Conservation (phyloP, 2,329 filamentous ascomycete species). For the Berkeleyomyces rouxiae region DNA sequence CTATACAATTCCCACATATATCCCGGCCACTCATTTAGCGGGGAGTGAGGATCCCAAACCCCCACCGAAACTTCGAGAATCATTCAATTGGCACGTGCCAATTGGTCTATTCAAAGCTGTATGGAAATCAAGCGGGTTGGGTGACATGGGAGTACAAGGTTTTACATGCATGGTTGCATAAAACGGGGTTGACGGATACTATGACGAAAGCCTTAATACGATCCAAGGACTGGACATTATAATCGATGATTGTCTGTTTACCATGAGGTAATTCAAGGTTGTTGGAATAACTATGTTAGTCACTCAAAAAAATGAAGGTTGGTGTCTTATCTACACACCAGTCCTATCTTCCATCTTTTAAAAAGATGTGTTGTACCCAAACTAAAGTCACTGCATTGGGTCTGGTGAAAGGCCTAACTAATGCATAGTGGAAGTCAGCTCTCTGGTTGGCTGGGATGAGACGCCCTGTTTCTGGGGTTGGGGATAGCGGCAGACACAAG, state of each 20-base stretch:
- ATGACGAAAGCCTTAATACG: too few species aligned
- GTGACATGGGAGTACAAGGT: too few species aligned
- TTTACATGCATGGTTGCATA: not conserved
- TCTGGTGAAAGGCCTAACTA: not conserved
- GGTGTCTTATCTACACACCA: too few species aligned
- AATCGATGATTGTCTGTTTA: too few species aligned
- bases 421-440: not conserved
- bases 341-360: too few species aligned
- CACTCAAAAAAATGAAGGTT: too few species aligned
- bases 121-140: not conserved
- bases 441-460: not conserved
- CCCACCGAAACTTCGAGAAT: slow-evolving; percentile 33
- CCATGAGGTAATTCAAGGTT: too few species aligned
- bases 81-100: slow-evolving; percentile 6
- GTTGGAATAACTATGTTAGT: too few species aligned
- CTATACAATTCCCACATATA: not conserved
- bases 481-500: not conserved
- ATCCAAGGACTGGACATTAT: too few species aligned
- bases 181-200: not conserved
- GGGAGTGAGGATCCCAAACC: not conserved
- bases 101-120: not conserved
- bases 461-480: not conserved
- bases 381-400: too few species aligned
- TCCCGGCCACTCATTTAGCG: not conserved
- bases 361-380: not conserved